Base-by-base conservation (phyloP, 1,284 basidiomycete species). In the Rhodotorula sp. region DNA sequence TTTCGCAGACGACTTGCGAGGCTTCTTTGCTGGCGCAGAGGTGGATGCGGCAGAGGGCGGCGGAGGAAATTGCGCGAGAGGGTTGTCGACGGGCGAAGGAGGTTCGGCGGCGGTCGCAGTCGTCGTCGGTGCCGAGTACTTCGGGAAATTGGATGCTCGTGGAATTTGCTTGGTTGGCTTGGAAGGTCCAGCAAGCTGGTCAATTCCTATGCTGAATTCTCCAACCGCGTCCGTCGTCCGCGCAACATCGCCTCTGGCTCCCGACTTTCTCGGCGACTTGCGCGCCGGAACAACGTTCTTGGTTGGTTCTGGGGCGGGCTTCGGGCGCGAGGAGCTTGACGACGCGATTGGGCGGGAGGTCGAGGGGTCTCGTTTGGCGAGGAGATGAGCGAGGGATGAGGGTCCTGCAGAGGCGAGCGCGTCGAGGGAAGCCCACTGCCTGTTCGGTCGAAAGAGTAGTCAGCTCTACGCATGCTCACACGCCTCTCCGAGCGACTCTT, bases 361-460 rank as follows among this genome's bases (percentile, higher is more conserved):
- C 13, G 39, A 30, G 29, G 29, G 46, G 30, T 24, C 24, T 9
- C 62, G 62, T 6, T 27, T 39, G n/a, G 19, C 62, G 32, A 63
- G 62, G 9, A 63, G n/a, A 24, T 63, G 62, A 9, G 62, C 46
- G 34, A 63, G 62, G 4, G 24, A 34, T 5, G 44, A 27, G 19
- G 62, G 54, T 2, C 54, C 62, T 9, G 54, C 32, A 8, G 58
- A 39, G 30, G 63, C 63, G 24, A 64, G 48, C 4, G 39, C 36
- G 30, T 36, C 46, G 36, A 64, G 49, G 1, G 49, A 53, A 11
- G 56, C 27, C 63, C 63, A 64, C 10, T 62, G 59, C 19, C 32
- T 58, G 48, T n/a, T 2, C 13, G 1, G 20, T 10, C 4, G 13
- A 13, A 4, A n/a, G 19, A 6, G 6, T 4, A 22, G 36, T 53